Conservation (phyloP, 495 filamentous ascomycete species). For the Aspergillus sparsus region DNA sequence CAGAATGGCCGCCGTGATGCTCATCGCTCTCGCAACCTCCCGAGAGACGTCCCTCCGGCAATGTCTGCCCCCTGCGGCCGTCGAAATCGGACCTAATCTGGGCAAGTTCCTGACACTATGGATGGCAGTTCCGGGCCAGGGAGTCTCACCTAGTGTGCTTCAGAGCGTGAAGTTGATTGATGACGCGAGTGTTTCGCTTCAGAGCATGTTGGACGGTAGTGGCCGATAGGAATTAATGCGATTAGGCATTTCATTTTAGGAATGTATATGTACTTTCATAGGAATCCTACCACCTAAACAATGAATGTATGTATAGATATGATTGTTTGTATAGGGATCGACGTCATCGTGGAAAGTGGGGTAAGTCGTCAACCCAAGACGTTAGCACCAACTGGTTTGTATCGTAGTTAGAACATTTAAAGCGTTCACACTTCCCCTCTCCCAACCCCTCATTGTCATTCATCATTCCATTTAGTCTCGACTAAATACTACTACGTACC, state of each 20-base stretch:
- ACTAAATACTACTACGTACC: too few relatives aligned
- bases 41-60: slow-evolving; percentile 14
- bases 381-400: background rate
- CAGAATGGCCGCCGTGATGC: slow-evolving; percentile 31
- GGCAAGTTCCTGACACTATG: slow-evolving; percentile 21
- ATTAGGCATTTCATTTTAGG: background rate
- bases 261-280: background rate
- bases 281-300: background rate
- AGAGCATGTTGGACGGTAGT: background rate
- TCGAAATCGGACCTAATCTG: slow-evolving; percentile 27
- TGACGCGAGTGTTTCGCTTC: slow-evolving; percentile 15
- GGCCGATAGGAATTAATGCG: too few relatives aligned
- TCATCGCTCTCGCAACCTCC: slow-evolving; percentile 24
- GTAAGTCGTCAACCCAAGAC: background rate
- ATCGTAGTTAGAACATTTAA: too few relatives aligned
- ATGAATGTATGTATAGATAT: too few relatives aligned
- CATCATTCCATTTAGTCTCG: background rate
- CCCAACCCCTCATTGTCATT: background rate
- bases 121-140: slow-evolving; percentile 23
- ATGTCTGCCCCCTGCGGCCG: slow-evolving; percentile 15
- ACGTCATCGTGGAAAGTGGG: too few relatives aligned
- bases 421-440: background rate
- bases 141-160: slow-evolving; percentile 30
- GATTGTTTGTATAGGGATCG: background rate
- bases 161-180: slow-evolving; percentile 24